Conservation (phyloP, 2,329 filamentous ascomycete genomes). For the Stachybotrys elegans region DNA sequence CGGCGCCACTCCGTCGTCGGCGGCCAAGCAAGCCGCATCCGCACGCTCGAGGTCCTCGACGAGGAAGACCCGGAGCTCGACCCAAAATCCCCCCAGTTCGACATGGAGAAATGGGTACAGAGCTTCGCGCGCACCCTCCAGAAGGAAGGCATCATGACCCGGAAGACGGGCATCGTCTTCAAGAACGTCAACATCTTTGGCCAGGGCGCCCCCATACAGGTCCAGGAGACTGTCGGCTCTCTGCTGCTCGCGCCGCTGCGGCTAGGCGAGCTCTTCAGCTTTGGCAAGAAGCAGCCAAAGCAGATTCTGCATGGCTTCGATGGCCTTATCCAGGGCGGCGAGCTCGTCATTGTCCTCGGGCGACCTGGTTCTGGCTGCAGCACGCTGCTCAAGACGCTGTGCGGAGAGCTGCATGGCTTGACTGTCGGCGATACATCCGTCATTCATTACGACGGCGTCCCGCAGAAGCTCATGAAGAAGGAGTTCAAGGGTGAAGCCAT, state of each 20-base stretch:
- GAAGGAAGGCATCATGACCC: conserved; percentile 48
- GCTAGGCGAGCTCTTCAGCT: conserved; percentile 49
- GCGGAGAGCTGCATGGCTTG: conserved; percentile 55
- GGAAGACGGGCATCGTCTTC: conserved; percentile 56
- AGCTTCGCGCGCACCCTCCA: conserved; percentile 38
- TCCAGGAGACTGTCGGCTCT: conserved; percentile 63
- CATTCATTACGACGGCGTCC: conserved; percentile 61
- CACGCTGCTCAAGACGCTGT: conserved; percentile 58
- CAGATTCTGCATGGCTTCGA: conserved; percentile 61
- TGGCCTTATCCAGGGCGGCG: conserved; percentile 57
- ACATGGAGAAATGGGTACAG: conserved; percentile 36
- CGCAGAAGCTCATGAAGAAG: conserved; percentile 45
- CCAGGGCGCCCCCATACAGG: conserved; percentile 59
- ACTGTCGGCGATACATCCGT: conserved; percentile 41
- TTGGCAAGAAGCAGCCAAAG: conserved; percentile 39
- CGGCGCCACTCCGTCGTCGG: conserved; percentile 23
- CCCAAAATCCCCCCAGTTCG: conserved; percentile 32
- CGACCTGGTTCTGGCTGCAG: conserved; percentile 61
- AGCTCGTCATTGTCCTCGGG: conserved; percentile 65
- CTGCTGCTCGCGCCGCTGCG: conserved; percentile 53
- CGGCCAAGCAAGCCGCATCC: conserved; percentile 7
- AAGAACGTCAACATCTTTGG: conserved; percentile 63
- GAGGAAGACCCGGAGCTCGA: conserved; percentile 29
- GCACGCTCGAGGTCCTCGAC: conserved; percentile 14
- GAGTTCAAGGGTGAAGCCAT: conserved; percentile 62